A percentile compares a stretch with the other conserved stretches of the same genome.
Conservation (phyloP, 306 rosid species). For the Dryas drummondii region DNA sequence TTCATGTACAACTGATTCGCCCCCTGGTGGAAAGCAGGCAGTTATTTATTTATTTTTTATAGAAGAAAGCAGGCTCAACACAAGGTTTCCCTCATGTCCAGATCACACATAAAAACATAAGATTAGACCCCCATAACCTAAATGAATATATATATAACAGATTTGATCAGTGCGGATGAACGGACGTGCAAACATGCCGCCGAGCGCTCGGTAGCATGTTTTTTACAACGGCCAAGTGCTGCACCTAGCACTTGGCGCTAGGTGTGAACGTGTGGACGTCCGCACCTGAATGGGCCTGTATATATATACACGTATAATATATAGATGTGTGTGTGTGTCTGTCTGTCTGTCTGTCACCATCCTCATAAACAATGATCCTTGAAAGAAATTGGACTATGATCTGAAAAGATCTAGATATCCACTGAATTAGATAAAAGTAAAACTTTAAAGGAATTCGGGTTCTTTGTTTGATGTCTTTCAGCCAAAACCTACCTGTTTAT, state of each 20-base stretch:
- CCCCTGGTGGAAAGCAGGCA: conserved; percentile 51
- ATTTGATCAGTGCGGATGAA: too few relatives aligned
- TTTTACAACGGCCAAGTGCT: too few relatives aligned
- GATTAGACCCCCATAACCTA: background rate
- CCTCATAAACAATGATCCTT: background rate
- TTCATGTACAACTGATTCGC: conserved; percentile 65
- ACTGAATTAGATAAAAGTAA: too few relatives aligned
- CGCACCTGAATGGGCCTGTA: background rate
- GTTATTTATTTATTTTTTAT: conserved; percentile 3
- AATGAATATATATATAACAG: background rate
- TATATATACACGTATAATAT: background rate
- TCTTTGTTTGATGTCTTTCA: background rate
- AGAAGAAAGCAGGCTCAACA: background rate
- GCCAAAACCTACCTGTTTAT: background rate
- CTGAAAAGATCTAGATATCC: background rate
- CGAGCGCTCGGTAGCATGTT: too few relatives aligned
- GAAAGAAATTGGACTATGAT: background rate
- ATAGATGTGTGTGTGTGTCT: too few relatives aligned
- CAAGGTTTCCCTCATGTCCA: background rate
- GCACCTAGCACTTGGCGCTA: too few relatives aligned
- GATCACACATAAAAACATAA: background rate
- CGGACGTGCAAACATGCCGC: too few relatives aligned
- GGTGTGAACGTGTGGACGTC: too few relatives aligned
- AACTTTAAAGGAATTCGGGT: too few relatives aligned
- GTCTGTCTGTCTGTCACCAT: background rate